Conservation (phyloP, 345 rosid genomes). For the Sisymbrium irio region DNA sequence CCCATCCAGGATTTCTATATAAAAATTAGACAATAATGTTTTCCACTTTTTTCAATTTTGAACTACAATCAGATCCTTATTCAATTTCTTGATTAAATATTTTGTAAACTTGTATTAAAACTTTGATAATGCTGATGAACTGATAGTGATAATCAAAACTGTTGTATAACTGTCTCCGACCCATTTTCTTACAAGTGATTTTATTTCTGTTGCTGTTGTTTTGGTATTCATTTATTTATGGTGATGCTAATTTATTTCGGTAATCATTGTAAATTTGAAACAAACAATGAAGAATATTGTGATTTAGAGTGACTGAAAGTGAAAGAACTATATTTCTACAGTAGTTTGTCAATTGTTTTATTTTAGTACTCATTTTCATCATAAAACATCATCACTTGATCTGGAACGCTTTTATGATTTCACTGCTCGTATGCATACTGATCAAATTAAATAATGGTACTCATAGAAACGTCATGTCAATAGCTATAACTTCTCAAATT, state of each 20-base stretch:
- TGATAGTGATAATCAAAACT: neutral
- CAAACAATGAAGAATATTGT: neutral
- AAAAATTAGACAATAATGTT: neutral
- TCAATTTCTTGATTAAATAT: neutral
- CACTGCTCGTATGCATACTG: neutral
- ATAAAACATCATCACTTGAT: neutral
- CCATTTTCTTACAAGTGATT: neutral
- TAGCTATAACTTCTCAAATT: slow-evolving; percentile 2
- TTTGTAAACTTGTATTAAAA: neutral
- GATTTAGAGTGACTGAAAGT: neutral
- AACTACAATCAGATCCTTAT: neutral
- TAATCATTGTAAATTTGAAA: slow-evolving; percentile 1
- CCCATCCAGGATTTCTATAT: neutral
- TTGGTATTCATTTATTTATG: neutral
- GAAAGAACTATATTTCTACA: neutral
- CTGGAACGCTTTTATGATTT: neutral
- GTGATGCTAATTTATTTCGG: neutral
- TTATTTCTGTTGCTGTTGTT: neutral
- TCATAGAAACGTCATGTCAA: slow-evolving; percentile 16
- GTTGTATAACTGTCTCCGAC: neutral
- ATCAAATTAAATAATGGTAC: neutral
- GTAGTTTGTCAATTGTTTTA: neutral
- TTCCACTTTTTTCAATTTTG: neutral
- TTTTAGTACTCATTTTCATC: no score
- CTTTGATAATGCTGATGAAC: neutral